Evolutionary conservation across 2,329 filamentous ascomycete genomes (phyloP), one percentile per base, ranked within the genome.

Genomic region (Biscogniauxia marginata): DNA sequence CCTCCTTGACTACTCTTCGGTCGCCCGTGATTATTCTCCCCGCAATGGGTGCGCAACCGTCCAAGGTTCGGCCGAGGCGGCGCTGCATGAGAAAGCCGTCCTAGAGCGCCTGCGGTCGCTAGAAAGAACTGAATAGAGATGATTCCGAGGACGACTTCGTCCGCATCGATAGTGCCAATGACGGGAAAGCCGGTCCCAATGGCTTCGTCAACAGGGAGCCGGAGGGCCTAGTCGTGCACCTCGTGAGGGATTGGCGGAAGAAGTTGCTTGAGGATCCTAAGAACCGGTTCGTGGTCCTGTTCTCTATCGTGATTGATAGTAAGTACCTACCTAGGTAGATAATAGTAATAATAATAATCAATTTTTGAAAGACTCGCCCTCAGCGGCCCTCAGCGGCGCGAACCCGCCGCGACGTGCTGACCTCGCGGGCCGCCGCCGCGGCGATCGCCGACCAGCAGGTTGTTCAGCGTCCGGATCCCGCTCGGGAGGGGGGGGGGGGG

Each of bases 401-500:
- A 81, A 90, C 59, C 86, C 89, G 6, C n/a, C 81, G 81, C 55
- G 74, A 83, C 9, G 79, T 92, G 46, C 80, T 96, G 46, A 80
- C 82, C 53, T 88, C 86, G 44, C 83, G 83, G 7, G 75, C 84
- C 0, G 78, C 87, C 23, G 75, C 83, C 53, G n/a, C n/a, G n/a
- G n/a, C n/a, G n/a, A 83, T 91, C 57, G 74, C 81, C 44, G 88
- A 95, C 70, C 87, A 85, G 53, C 91, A 96, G 54, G 82, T 89
- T n/a, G 59, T 96, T 92, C 84, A 96, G 93, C 69, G 75, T 92
- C 71, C 86, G 85, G 71, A 92, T 96, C 58, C 89, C 91, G 0
- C 81, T 90, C 53, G 91, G 96, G 91, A 92, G 23, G 91, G 92
- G 0, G 91, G 96, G 72, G 96, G 90, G 90, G 91, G 91, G 92